A percentile compares a stretch with the other conserved stretches of the same genome.
Conservation (phyloP, 2,329 filamentous ascomycete genomes). For the Monosporascus ibericus region DNA sequence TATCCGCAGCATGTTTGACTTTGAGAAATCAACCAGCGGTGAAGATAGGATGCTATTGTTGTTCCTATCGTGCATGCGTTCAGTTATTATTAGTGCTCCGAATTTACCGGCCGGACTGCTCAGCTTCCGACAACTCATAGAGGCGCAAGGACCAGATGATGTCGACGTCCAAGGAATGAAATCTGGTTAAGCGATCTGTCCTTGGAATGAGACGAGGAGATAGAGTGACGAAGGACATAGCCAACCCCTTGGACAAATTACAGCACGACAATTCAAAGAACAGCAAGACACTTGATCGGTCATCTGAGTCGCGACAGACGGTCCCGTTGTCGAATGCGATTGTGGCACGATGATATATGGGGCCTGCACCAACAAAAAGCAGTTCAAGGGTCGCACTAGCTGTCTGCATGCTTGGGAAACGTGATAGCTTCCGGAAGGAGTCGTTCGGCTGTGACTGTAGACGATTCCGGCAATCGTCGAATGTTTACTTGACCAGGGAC, state of each 20-base stretch:
- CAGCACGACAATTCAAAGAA: not conserved
- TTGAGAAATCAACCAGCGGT: not conserved
- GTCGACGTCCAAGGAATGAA: too few relatives aligned
- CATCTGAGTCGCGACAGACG: not conserved
- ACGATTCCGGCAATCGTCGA: conserved; percentile 3
- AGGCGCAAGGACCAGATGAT: not conserved
- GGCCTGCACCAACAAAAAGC: not conserved
- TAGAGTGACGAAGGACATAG: not conserved
- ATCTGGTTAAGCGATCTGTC: not conserved
- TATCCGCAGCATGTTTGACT: not conserved
- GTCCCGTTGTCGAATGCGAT: not conserved
- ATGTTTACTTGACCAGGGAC: conserved; percentile 7
- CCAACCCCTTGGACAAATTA: not conserved
- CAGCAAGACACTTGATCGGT: not conserved
- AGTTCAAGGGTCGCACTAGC: not conserved
- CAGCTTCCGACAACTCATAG: not conserved
- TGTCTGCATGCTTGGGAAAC: not conserved
- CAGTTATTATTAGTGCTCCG: too few relatives aligned
- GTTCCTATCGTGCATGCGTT: not conserved
- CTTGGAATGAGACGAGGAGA: not conserved
- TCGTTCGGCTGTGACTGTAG: not conserved
- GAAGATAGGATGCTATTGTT: not conserved
- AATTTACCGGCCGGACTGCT: not conserved
- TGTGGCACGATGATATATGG: not conserved
- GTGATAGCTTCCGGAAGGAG: not conserved